phyloP scores from a whole-genome alignment of 441 rosid species.

The Populus tomentosa region DNA sequence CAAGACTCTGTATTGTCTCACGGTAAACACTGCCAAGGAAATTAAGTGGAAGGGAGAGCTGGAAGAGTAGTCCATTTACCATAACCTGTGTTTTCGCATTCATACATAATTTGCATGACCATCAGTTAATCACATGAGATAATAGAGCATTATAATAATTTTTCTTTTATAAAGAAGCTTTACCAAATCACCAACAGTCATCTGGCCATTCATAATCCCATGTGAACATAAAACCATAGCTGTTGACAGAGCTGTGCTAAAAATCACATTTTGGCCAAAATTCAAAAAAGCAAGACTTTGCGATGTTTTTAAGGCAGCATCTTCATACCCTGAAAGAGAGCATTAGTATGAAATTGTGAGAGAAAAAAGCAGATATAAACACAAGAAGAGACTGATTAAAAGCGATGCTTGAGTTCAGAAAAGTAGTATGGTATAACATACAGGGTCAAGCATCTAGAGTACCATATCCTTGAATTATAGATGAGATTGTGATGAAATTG shows the following conservation, averaged over 20 bases:
- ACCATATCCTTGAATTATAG: background rate
- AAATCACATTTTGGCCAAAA: constrained; percentile 82
- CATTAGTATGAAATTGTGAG: constrained; percentile 11
- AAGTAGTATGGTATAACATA: background rate
- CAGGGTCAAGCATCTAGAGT: background rate
- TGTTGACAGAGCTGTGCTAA: constrained; percentile 58
- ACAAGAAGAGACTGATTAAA: background rate
- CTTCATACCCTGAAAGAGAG: constrained; percentile 66
- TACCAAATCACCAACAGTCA: constrained; percentile 98
- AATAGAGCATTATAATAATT: background rate
- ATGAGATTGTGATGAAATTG: background rate
- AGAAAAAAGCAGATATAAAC: constrained; percentile 2
- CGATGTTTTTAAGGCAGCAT: constrained; percentile 77
- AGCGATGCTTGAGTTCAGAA: background rate
- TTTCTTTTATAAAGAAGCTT: constrained; percentile 13
- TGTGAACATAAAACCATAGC: constrained; percentile 90
- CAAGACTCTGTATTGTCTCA: constrained; percentile 89
- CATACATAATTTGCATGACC: constrained; percentile 14
- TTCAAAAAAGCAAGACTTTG: constrained; percentile 80
- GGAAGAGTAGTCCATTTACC: constrained; percentile 98
- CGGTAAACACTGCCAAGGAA: constrained; percentile 96
- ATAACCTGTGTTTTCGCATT: constrained; percentile 64
- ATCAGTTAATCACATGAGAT: constrained; percentile 8
- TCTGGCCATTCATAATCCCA: constrained; percentile 72
- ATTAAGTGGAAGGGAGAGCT: constrained; percentile 88